Base-by-base conservation (phyloP, 2,329 filamentous ascomycete genomes). In the Penicillium griseofulvum region DNA sequence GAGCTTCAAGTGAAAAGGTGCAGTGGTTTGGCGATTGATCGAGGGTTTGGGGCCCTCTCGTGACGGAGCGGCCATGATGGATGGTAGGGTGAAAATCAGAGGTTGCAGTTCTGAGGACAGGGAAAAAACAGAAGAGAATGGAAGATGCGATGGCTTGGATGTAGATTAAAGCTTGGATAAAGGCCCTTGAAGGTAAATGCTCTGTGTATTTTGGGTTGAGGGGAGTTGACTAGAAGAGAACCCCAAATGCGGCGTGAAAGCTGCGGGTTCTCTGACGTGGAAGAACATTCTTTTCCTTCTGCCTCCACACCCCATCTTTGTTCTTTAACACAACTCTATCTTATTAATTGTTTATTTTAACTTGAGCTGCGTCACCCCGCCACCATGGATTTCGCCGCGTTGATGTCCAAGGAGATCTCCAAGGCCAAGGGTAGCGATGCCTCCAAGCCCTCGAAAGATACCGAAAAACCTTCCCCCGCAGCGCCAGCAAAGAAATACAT, bases 351-450 rank as follows among this genome's bases (percentile, higher is more conserved):
- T n/a, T 19, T 19, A 5, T 39, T 26, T 28, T 10, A 10, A 17
- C n/a, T 17, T 16, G 28, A 38, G 14, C 12, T 28, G 45, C 34
- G 16, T 22, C 16, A 43, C 46, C 31, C 33, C 39, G 33, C 55
- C 70, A 80, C 58, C 63, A 99, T 99, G 94, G 92, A 99, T 75
- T 99, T 99, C 79, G 91, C 91, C 58, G 85, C 91, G 34, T 80
- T 99, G 45, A 96, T 99, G 90, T 86, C 89, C 68, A 89, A 91
- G 70, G 91, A 96, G 75, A 94, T 99, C 68, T 85, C 89, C 67
- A 95, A 94, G 74, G 81, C 87, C 64, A 90, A 90, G 73, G 76
- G 82, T 52, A 63, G 75, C 39, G 64, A 76, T 49, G 60, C 74
- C 16, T 50, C 48, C 63, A 57, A 64, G 59, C 53, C 69, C 41